Conservation (phyloP, 805 yeast species). For the Saitoella complicata region DNA sequence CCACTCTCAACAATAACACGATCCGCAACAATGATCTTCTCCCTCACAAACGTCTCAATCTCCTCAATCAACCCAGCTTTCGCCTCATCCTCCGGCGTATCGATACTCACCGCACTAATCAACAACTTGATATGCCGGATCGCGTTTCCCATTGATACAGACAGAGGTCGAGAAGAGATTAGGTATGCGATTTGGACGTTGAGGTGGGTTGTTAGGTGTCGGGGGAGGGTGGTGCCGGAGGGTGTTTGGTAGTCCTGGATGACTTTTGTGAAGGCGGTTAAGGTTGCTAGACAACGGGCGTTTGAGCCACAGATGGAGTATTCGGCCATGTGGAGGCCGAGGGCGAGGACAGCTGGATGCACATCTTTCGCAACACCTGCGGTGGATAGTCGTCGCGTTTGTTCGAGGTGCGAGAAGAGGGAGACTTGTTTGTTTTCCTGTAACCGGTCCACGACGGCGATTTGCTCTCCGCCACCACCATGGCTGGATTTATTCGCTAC, state of each 20-base stretch:
- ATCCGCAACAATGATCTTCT: slow-evolving; percentile 71
- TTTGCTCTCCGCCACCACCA: not conserved
- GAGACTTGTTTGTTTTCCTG: slow-evolving; percentile 13
- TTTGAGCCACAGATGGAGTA: slow-evolving; percentile 83
- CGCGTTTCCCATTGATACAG: slow-evolving; percentile 93
- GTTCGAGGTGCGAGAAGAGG: slow-evolving; percentile 25
- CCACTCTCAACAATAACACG: slow-evolving; percentile 70
- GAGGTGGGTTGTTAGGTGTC: slow-evolving; percentile 76
- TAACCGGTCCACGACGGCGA: not conserved
- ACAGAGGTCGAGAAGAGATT: slow-evolving; percentile 77
- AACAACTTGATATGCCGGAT: slow-evolving; percentile 95
- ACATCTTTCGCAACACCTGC: slow-evolving; percentile 47
- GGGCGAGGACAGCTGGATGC: slow-evolving; percentile 68
- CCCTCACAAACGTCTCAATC: slow-evolving; percentile 69
- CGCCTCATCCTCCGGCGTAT: slow-evolving; percentile 48
- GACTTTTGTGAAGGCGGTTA: slow-evolving; percentile 62
- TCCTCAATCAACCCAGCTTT: slow-evolving; percentile 44
- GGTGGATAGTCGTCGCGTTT: slow-evolving; percentile 26
- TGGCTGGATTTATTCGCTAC: not conserved
- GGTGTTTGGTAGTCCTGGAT: slow-evolving; percentile 75
- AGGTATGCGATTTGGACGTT: slow-evolving; percentile 86
- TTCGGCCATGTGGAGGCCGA: slow-evolving; percentile 67
- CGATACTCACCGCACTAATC: slow-evolving; percentile 67
- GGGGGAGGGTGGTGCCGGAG: slow-evolving; percentile 61
- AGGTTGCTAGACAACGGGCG: slow-evolving; percentile 69